Evolutionary conservation across 345 rosid species (phyloP).

Genomic region (Syzygium aromaticum): DNA sequence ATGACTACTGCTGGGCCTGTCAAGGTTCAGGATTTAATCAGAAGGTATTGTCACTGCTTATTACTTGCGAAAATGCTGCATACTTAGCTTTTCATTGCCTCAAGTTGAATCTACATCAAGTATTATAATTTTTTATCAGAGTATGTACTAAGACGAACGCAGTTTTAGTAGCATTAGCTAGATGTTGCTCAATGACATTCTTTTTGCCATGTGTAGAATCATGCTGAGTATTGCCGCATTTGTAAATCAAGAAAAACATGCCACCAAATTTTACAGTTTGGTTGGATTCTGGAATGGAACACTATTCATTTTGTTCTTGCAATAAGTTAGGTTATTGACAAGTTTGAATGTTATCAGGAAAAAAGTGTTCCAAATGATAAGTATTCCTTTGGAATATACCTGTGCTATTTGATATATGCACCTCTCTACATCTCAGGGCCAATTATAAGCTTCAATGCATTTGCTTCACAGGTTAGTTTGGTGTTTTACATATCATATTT

Average conservation of each 20-base stretch:
- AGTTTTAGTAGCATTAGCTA: background rate
- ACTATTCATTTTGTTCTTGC: background rate
- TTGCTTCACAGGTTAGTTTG: slow-evolving; percentile 76
- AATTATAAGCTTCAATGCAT: slow-evolving; percentile 83
- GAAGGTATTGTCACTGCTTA: slow-evolving; percentile 31
- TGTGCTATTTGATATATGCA: slow-evolving; percentile 79
- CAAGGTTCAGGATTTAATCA: slow-evolving; percentile 54
- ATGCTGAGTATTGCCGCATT: slow-evolving; percentile 37
- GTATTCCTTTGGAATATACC: slow-evolving; percentile 47
- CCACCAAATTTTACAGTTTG: slow-evolving; percentile 49
- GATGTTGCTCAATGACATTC: background rate
- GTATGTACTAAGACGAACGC: background rate
- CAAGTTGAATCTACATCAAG: background rate
- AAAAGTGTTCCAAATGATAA: slow-evolving; percentile 28
- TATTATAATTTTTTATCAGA: background rate
- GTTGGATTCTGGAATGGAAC: background rate
- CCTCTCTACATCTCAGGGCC: slow-evolving; percentile 94
- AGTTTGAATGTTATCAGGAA: slow-evolving; percentile 40
- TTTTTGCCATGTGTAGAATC: slow-evolving; percentile 37
- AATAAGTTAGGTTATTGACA: background rate
- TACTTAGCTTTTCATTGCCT: background rate
- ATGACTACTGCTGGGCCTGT: slow-evolving; percentile 70
- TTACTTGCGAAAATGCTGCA: background rate
- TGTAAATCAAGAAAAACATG: slow-evolving; percentile 57
- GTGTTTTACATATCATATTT: background rate